Evolutionary conservation across 805 yeast genomes (phyloP), one percentile per base, ranked within the genome.

Genomic region (Wickerhamiella sergipiensis): DNA sequence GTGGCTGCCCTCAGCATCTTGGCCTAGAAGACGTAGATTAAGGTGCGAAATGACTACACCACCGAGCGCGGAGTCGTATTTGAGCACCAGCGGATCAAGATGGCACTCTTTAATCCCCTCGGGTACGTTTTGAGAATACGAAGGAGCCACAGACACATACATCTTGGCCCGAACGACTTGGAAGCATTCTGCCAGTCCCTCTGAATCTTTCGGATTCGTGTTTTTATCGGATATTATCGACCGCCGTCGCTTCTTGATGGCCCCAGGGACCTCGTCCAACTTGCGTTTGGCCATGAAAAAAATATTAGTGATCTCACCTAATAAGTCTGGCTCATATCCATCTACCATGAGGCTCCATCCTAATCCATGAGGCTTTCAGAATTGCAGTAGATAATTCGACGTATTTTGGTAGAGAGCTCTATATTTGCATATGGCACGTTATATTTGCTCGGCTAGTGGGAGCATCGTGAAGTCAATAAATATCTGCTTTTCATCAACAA

Each of bases 101-200:
- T 92, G 97, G 69, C 90, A 97, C 26, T 80, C 74, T 65, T 79
- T 78, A 56, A 92, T 75, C 43, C 97, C 99, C 53, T 78, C 78
- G 15, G 82, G 63, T 6, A 96, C 95, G 48, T 74, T 71, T 43
- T 73, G 70, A 39, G 80, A 62, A 67, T 81, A 85, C 50, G 79
- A 71, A 49, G 99, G 98, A 5, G 99, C 96, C 49, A 92, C 65
- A 8, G 95, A 87, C 6, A 88, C 80, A 63, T 89, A 87, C 64
- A 92, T 64, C 15, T 78, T 69, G 1, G 83, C 69, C 49, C 75
- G 71, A 50, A 80, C 75, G 43, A 67, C 71, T 57, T 78, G 80
- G 70, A 85, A 86, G 62, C 95, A 83, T 61, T 80, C 77, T 1
- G 90, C 61, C 2, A 61, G 43, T 8, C 68, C 69, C 23, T 57